Percentiles rank a stretch among this genome's conserved stretches.
phyloP scores from a whole-genome alignment of 83 land plant species.

The Picea abies region DNA sequence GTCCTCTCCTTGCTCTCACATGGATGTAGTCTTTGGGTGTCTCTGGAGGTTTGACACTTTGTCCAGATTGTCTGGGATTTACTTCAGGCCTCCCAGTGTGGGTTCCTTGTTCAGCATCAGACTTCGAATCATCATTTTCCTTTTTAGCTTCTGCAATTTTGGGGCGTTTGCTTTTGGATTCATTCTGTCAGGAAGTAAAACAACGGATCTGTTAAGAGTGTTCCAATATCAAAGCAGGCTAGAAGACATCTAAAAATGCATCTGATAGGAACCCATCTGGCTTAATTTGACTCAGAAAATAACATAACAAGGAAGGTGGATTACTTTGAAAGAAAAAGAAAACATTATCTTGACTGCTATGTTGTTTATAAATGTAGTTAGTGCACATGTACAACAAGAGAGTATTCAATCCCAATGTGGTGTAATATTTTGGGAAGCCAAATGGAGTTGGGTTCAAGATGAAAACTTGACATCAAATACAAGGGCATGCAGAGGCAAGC shows the following conservation, averaged over 20 bases:
- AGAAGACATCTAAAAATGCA: background rate
- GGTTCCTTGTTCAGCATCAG: slow-evolving; percentile 6
- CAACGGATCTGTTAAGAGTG: background rate
- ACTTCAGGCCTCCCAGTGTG: background rate
- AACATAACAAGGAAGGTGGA: background rate
- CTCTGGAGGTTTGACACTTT: slow-evolving; percentile 14
- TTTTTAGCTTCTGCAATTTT: slow-evolving; percentile 6
- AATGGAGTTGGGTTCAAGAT: no score
- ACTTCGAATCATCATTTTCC: slow-evolving; percentile 1
- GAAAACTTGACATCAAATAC: no score
- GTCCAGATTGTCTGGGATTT: background rate
- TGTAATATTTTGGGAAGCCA: no score
- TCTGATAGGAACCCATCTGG: background rate
- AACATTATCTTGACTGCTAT: background rate
- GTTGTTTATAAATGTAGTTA: background rate
- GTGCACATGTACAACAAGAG: background rate
- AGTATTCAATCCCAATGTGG: background rate
- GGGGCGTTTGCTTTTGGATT: background rate
- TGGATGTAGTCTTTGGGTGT: slow-evolving; percentile 21
- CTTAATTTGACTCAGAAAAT: background rate
- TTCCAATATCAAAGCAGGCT: no score
- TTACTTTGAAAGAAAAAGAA: background rate
- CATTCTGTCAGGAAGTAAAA: background rate
- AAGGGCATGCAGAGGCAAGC: no score
- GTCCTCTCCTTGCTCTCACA: slow-evolving; percentile 20